Conservation (phyloP, 139 green algal genomes). For the Tetraselmis striata region DNA sequence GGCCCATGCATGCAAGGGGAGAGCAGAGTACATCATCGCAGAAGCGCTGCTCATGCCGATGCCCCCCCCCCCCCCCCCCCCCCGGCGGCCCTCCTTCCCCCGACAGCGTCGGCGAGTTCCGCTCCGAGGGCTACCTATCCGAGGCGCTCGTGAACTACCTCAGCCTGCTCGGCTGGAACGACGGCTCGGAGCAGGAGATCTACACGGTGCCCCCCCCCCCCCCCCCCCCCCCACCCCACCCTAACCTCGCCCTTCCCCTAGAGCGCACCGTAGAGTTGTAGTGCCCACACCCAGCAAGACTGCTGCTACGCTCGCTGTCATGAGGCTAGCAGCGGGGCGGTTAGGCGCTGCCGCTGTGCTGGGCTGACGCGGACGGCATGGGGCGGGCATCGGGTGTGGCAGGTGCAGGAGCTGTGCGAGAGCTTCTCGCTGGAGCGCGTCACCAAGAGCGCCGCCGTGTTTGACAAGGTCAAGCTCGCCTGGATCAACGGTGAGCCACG, state of each 20-base stretch:
- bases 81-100: not conserved
- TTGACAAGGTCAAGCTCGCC: constrained; percentile 88
- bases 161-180: constrained; percentile 96
- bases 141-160: constrained; percentile 97
- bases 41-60: no score
- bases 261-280: no score
- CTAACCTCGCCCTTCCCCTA: no score
- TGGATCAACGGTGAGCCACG: constrained; percentile 72
- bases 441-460: constrained; percentile 91
- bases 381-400: no score
- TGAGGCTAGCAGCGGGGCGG: no score
- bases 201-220: constrained; percentile 38
- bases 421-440: constrained; percentile 88
- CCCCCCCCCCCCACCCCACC: not conserved
- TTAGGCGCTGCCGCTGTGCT: no score
- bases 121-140: constrained; percentile 72
- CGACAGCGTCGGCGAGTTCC: not conserved
- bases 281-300: no score
- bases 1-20: no score
- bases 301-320: no score
- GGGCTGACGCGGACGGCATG: no score
- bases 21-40: no score
- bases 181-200: constrained; percentile 96
- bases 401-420: constrained; percentile 53
- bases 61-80: no score